phyloP scores from a whole-genome alignment of 2,329 filamentous ascomycete genomes.

The Fusarium sp. region DNA sequence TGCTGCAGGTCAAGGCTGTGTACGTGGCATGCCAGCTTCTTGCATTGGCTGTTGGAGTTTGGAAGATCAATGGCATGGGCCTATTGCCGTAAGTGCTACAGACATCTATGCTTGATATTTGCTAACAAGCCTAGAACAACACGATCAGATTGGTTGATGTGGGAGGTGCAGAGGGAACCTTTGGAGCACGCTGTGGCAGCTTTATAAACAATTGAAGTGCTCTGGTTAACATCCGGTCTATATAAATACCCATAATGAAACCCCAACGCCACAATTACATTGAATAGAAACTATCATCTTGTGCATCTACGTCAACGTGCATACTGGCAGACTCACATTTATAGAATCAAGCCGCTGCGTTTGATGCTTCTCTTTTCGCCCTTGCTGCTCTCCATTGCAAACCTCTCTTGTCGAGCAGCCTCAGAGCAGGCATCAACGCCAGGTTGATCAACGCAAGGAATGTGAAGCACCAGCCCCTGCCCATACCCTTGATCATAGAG shows the following conservation, averaged over 20 bases:
- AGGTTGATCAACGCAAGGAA: slow-evolving; percentile 66
- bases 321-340: background rate
- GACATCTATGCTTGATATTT: background rate
- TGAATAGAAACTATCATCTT: background rate
- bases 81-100: slow-evolving; percentile 79
- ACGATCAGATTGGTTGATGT: slow-evolving; percentile 96
- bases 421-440: slow-evolving; percentile 61
- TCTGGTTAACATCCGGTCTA: slow-evolving; percentile 16
- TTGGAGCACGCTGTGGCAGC: slow-evolving; percentile 75
- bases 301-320: background rate
- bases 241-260: background rate
- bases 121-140: slow-evolving; percentile 74
- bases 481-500: slow-evolving; percentile 67
- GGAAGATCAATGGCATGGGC: slow-evolving; percentile 98
- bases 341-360: background rate
- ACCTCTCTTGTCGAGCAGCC: slow-evolving; percentile 61
- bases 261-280: background rate
- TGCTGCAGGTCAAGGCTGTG: slow-evolving; percentile 86
- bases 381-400: slow-evolving; percentile 65
- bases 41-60: slow-evolving; percentile 86
- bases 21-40: slow-evolving; percentile 90
- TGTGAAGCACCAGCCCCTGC: slow-evolving; percentile 72
- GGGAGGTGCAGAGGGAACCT: slow-evolving; percentile 82
- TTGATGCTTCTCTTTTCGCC: slow-evolving; percentile 50
- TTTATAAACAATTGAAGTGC: slow-evolving; percentile 54